Evolutionary conservation across 2,329 filamentous ascomycete species (phyloP), one percentile per base, ranked within the genome.

Genomic region (Spiromastix sp.): DNA sequence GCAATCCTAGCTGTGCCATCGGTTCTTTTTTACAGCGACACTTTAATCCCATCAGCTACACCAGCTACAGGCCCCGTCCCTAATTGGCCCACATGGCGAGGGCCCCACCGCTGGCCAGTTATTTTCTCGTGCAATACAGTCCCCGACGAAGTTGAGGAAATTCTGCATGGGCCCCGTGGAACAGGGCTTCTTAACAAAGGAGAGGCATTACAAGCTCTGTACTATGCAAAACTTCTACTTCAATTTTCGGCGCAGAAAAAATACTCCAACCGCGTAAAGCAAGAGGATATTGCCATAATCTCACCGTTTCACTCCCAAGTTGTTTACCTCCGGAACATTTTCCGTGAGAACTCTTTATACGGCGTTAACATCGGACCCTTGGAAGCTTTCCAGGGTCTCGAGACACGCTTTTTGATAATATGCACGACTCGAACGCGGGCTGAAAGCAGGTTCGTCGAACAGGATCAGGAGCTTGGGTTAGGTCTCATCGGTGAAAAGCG

Each of bases 351-450:
- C 16, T 31, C 48, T 5, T 42, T 63, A 6, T 53, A 54, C 45
- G 48, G 54, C 17, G 52, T 67, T 5, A 66, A 66, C 33, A 61
- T 67, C 28, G 64, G 64, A 2, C 64, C 64, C 2, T 46, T 65
- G 21, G 64, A 66, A 38, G 63, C 61, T 13, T 67, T 66, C 32
- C 64, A 67, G 40, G 64, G 64, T 1, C 48, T 66, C 4, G 64
- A 67, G 42, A 58, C 53, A 28, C 50, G 60, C 8, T 56, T 64
- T 19, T 56, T 67, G 10, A 61, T 67, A 30, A 44, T 67, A 5
- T 66, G 62, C 40, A 67, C 62, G 2, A 67, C 63, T 26, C 45
- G 63, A 16, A 49, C 47, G 4, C 39, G 47, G 4, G 21, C 41
- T 3, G 40, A 39, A 9, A 38, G 20, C n/a, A 37, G 38, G 10